Evolutionary conservation across 169 alveolate species (phyloP).

Genomic region (Theileria sp.): DNA sequence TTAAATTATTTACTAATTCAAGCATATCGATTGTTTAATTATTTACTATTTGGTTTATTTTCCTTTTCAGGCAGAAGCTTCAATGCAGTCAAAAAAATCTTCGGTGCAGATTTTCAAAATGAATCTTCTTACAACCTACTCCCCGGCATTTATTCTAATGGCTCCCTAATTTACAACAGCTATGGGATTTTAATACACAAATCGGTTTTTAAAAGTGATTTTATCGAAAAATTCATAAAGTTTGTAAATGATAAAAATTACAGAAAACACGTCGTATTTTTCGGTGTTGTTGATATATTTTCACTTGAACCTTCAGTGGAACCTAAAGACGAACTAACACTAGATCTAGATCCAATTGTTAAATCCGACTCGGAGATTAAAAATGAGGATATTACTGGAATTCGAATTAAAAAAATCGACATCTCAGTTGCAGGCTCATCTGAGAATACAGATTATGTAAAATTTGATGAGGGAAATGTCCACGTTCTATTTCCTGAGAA

Average conservation of each 20-base stretch:
- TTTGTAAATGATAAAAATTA: background rate
- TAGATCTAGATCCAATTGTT: background rate
- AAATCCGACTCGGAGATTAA: background rate
- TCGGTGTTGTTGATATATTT: background rate
- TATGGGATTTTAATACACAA: constrained; percentile 18
- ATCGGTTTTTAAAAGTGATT: constrained; percentile 4
- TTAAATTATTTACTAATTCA: background rate
- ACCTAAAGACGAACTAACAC: background rate
- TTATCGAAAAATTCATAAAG: background rate
- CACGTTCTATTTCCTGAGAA: background rate
- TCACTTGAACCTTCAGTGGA: constrained; percentile 4
- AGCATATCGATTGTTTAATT: background rate
- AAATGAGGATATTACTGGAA: background rate
- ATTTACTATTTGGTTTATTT: background rate
- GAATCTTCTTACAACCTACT: constrained; percentile 15
- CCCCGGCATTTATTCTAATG: constrained; percentile 48
- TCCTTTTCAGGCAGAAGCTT: constrained; percentile 10
- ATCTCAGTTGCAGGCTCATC: background rate
- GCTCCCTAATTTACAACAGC: constrained; percentile 29
- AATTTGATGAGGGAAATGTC: background rate
- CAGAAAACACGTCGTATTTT: background rate
- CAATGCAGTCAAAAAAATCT: background rate
- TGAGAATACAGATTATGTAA: background rate
- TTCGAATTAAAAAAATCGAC: background rate
- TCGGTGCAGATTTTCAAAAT: constrained; percentile 31